These are phyloP conservation scores for Aspergillus ochraceoroseus DNA, from an alignment of 2,329 filamentous ascomycete genomes.

Conservation along the genomic window DNA sequence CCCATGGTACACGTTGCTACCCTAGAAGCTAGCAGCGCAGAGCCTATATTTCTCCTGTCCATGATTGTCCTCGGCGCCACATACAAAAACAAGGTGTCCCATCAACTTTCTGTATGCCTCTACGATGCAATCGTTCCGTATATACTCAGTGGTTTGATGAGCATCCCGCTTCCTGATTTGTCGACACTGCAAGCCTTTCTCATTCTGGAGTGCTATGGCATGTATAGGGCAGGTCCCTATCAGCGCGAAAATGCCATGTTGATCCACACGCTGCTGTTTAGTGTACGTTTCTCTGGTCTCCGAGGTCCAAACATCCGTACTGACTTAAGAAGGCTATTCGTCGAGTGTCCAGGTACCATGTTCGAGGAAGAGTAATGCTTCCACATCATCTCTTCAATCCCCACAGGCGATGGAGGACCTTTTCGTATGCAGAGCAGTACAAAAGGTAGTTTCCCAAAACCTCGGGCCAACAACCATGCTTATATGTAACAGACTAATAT, in stretches of 20 bases:
- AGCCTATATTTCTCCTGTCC: conserved; percentile 52
- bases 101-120: conserved; percentile 58
- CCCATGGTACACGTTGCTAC: conserved; percentile 57
- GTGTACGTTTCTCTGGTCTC: too few species aligned
- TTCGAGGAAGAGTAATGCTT: too few species aligned
- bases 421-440: too few species aligned
- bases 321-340: conserved; percentile 53
- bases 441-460: too few species aligned
- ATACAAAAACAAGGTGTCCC: conserved; percentile 55
- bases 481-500: conserved; percentile 55
- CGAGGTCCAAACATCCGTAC: too few species aligned
- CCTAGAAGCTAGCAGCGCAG: conserved; percentile 49
- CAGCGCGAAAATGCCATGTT: conserved; percentile 61
- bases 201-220: conserved; percentile 61
- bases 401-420: too few species aligned
- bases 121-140: conserved; percentile 57
- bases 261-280: too few species aligned
- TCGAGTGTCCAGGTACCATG: too few species aligned
- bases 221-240: conserved; percentile 57
- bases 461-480: too few species aligned
- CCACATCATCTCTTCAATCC: too few species aligned
- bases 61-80: conserved; percentile 59
- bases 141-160: conserved; percentile 55
- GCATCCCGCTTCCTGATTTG: conserved; percentile 55
- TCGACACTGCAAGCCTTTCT: conserved; percentile 60